Base-by-base conservation (phyloP, 192 early-diverging fungal genomes). In the Phlyctochytrium planicorne region DNA sequence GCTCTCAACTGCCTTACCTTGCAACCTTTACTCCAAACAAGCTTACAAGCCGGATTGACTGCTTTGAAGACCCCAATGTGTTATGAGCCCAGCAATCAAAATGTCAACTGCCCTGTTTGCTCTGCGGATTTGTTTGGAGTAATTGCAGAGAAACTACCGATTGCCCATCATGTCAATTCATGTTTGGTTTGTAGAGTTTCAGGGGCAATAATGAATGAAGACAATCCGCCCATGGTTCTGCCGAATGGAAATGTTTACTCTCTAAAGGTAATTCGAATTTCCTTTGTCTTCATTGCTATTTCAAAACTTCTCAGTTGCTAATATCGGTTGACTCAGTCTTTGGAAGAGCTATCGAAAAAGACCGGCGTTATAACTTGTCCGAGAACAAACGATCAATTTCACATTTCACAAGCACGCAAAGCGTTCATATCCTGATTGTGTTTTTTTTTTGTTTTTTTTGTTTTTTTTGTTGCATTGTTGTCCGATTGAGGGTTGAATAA, bases 241-340 rank as follows among this genome's bases (percentile, higher is more conserved):
- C 96, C 95, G 24, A 98, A 99, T 78, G 96, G 96, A 47, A 88
- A 92, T 53, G 96, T 97, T 12, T 99, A 99, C 73, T 95, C 93
- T 4, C 77, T 77, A 30, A 75, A 87, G 78, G 93, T 95, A 82
- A 10, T 70, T 2, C 12, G 12, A 33, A 25, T 16, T 68, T 27
- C 30, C 25, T 33, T 40, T 64, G n/a, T n/a, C n/a, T n/a, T n/a
- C n/a, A n/a, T n/a, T n/a, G n/a, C n/a, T n/a, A n/a, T n/a, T n/a
- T n/a, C n/a, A n/a, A n/a, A n/a, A n/a, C n/a, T 53, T 14, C 20
- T 24, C 23, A 40, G 3, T 30, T 17, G 23, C 36, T 57, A 29
- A 50, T 34, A 34, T 2, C 36, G 55, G 24, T 2, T 59, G 2
- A 30, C 52, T 3, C 60, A 82, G 77, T 71, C 77, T 4, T 56